A percentile compares a stretch with the other conserved stretches of the same genome.
phyloP scores from a whole-genome alignment of 768 basidiomycete species.

The Termitomyces sp. region DNA sequence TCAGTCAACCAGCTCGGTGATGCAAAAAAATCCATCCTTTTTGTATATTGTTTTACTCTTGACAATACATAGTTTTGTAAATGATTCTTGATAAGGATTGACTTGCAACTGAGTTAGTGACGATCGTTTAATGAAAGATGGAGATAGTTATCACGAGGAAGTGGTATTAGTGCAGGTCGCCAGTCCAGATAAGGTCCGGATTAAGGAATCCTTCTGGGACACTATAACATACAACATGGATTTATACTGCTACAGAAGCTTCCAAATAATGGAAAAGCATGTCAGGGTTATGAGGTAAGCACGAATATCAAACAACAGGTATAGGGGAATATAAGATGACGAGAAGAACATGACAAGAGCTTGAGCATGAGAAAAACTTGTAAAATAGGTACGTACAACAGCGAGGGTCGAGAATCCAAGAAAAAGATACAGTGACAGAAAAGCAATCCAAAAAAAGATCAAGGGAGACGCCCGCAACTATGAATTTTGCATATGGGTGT shows the following conservation, averaged over 20 bases:
- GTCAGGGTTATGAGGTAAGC: background rate
- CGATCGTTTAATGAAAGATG: background rate
- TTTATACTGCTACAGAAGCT: slow-evolving; percentile 27
- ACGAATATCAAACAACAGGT: slow-evolving; percentile 10
- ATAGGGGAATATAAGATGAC: slow-evolving; percentile 10
- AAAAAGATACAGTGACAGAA: slow-evolving; percentile 3
- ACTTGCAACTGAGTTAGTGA: background rate
- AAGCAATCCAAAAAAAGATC: background rate
- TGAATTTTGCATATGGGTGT: slow-evolving; percentile 28
- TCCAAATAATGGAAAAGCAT: slow-evolving; percentile 13
- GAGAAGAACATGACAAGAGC: background rate
- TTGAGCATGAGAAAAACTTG: slow-evolving; percentile 6
- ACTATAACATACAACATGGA: slow-evolving; percentile 19
- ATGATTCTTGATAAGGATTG: background rate
- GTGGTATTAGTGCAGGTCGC: background rate
- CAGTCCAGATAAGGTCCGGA: slow-evolving; percentile 2
- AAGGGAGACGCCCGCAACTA: slow-evolving; percentile 11
- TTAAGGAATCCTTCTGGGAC: slow-evolving; percentile 28
- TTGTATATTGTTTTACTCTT: background rate
- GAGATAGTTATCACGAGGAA: background rate
- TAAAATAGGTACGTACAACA: slow-evolving; percentile 13
- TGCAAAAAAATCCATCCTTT: background rate
- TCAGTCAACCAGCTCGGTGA: slow-evolving; percentile 26
- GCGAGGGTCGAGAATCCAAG: slow-evolving; percentile 15
- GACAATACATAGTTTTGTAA: background rate